Conservation (phyloP, 768 basidiomycete genomes). For the Amanita polypyramis region DNA sequence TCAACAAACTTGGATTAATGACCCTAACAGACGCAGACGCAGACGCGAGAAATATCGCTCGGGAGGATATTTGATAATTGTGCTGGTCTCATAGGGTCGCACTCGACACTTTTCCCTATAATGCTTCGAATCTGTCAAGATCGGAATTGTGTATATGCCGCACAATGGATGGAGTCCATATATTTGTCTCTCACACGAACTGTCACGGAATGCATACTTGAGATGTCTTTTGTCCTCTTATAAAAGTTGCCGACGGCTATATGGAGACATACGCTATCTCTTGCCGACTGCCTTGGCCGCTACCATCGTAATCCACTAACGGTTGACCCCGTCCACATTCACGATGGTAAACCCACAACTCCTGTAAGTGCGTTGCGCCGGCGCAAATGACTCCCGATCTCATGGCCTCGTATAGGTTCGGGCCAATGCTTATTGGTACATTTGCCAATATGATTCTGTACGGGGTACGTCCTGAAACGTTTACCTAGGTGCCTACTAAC, state of each 20-base stretch:
- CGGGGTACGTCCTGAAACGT: conserved; percentile 22
- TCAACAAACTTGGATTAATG: no score
- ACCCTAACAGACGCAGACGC: no score
- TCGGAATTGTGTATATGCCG: no score
- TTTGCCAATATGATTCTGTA: conserved; percentile 35
- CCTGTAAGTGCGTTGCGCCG: conserved; percentile 14
- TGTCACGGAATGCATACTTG: no score
- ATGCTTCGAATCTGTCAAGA: no score
- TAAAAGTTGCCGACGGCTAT: neutral
- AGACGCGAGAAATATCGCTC: no score
- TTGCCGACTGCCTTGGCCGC: neutral
- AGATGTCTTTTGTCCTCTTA: no score
- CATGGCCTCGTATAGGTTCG: conserved; percentile 20
- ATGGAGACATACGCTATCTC: neutral
- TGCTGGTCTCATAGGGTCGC: no score
- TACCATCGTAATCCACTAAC: neutral
- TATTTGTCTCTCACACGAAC: no score
- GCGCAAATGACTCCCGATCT: neutral
- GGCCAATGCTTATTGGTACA: conserved; percentile 34
- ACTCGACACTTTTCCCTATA: no score
- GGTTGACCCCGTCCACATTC: neutral
- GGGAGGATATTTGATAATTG: no score
- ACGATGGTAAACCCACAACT: conserved; percentile 17
- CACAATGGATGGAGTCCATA: no score
- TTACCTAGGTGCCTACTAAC: neutral